Conservation (phyloP, 1,284 basidiomycete genomes). For the Austroboletus niveus region DNA sequence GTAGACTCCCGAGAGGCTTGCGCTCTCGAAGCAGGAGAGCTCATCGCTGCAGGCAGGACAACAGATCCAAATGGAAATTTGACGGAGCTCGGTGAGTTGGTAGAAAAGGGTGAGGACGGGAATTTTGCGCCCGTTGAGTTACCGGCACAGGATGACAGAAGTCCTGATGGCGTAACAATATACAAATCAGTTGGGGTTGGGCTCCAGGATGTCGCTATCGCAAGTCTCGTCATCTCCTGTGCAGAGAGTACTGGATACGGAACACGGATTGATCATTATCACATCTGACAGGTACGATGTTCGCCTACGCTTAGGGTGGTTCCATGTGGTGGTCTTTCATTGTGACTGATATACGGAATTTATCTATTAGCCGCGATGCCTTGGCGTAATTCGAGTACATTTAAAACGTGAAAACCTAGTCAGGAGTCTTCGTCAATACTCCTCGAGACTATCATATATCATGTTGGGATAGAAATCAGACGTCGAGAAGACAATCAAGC, state of each 20-base stretch:
- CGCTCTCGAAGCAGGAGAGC: slow-evolving; percentile 72
- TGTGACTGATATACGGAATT: neutral
- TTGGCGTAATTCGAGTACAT: too few relatives aligned
- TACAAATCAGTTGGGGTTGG: slow-evolving; percentile 81
- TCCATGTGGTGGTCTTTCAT: neutral
- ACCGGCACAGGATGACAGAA: slow-evolving; percentile 28
- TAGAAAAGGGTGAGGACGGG: slow-evolving; percentile 31
- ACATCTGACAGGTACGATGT: slow-evolving; percentile 18
- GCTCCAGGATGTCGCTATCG: slow-evolving; percentile 74
- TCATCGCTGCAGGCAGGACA: slow-evolving; percentile 56
- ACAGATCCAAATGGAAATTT: slow-evolving; percentile 38
- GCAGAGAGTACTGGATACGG: slow-evolving; percentile 42
- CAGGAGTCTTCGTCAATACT: too few relatives aligned
- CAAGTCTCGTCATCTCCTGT: slow-evolving; percentile 42
- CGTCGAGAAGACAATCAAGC: too few relatives aligned
- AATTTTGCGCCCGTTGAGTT: slow-evolving; percentile 21
- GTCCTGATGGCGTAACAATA: slow-evolving; percentile 52
- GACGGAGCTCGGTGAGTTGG: slow-evolving; percentile 63
- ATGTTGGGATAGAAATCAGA: too few relatives aligned
- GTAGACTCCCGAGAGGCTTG: slow-evolving; percentile 78
- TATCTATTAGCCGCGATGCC: neutral
- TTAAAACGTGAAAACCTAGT: too few relatives aligned
- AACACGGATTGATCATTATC: slow-evolving; percentile 38
- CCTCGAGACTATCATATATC: too few relatives aligned
- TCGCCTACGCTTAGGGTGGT: neutral